Evolutionary conservation across 495 filamentous ascomycete genomes (phyloP).

Genomic region (Margaritispora aquatica): DNA sequence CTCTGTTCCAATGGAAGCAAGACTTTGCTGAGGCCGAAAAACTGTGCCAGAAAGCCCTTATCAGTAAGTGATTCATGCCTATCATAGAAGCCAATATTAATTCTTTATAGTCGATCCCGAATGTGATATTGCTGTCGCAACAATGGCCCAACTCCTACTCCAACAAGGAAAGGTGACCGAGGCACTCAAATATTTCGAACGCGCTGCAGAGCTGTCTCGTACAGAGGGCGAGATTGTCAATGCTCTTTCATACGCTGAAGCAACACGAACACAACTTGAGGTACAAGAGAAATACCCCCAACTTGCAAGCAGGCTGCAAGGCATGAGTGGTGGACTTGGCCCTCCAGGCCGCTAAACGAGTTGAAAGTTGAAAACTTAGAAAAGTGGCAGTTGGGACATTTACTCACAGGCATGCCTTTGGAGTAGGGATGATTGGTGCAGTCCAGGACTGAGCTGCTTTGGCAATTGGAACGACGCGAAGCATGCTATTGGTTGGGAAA

Average conservation of each 20-base stretch:
- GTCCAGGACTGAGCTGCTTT: too few species aligned
- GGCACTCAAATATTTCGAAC: slow-evolving; percentile 94
- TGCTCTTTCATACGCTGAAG: slow-evolving; percentile 94
- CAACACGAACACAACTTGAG: slow-evolving; percentile 92
- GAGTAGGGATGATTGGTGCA: too few species aligned
- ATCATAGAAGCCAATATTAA: slow-evolving; percentile 5
- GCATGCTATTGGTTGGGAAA: neutral
- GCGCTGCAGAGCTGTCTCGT: slow-evolving; percentile 88
- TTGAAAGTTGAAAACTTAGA: too few species aligned
- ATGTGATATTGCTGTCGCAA: slow-evolving; percentile 97
- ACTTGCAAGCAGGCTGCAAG: slow-evolving; percentile 73
- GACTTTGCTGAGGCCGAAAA: slow-evolving; percentile 93
- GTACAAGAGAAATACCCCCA: slow-evolving; percentile 99
- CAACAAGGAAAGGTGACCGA: slow-evolving; percentile 97
- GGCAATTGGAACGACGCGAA: neutral
- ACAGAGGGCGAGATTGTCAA: slow-evolving; percentile 96
- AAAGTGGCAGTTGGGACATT: too few species aligned
- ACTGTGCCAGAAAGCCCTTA: slow-evolving; percentile 93
- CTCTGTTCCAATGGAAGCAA: slow-evolving; percentile 96
- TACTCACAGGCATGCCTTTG: too few species aligned
- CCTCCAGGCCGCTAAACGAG: slow-evolving; percentile 23
- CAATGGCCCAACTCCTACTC: slow-evolving; percentile 96
- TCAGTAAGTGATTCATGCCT: slow-evolving; percentile 60
- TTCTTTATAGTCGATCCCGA: slow-evolving; percentile 83
- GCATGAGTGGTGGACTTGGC: slow-evolving; percentile 44